Evolutionary conservation across 2,329 filamentous ascomycete genomes (phyloP).

Genomic region (Alternaria triticina): DNA sequence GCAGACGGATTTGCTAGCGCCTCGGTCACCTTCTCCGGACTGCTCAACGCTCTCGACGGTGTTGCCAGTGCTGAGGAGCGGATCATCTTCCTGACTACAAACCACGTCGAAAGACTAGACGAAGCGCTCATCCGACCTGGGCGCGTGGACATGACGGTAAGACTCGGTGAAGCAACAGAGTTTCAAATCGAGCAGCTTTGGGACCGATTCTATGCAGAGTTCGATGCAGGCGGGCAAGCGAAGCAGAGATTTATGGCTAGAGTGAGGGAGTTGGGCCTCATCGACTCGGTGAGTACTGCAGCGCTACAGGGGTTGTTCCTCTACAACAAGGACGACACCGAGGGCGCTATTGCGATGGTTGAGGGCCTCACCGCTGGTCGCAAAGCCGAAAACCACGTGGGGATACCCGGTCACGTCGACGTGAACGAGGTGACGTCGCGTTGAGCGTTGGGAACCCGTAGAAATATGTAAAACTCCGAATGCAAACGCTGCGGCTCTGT

Average conservation of each 20-base stretch:
- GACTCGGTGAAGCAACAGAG: slow-evolving; percentile 84
- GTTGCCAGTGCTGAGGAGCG: slow-evolving; percentile 95
- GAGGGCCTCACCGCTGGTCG: slow-evolving; percentile 60
- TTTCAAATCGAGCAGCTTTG: slow-evolving; percentile 88
- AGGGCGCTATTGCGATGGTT: slow-evolving; percentile 83
- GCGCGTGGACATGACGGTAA: slow-evolving; percentile 89
- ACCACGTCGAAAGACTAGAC: slow-evolving; percentile 88
- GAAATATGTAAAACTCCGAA: background rate
- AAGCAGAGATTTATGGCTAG: slow-evolving; percentile 73
- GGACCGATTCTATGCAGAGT: slow-evolving; percentile 91
- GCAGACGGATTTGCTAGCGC: slow-evolving; percentile 84
- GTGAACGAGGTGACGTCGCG: slow-evolving; percentile 20
- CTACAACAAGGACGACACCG: slow-evolving; percentile 90
- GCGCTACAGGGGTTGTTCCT: slow-evolving; percentile 93
- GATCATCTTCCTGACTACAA: slow-evolving; percentile 92
- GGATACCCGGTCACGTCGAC: slow-evolving; percentile 41
- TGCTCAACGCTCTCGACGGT: slow-evolving; percentile 76
- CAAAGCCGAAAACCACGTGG: slow-evolving; percentile 35
- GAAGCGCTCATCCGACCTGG: slow-evolving; percentile 89
- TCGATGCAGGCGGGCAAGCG: slow-evolving; percentile 69
- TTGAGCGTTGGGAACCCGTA: slow-evolving; percentile 4
- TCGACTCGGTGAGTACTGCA: slow-evolving; percentile 80
- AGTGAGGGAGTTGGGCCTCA: slow-evolving; percentile 72
- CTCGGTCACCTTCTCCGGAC: slow-evolving; percentile 91
- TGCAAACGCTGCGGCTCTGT: background rate